Evolutionary conservation across 805 yeast genomes (phyloP).

Genomic region (Wickerhamiella lipophila): DNA sequence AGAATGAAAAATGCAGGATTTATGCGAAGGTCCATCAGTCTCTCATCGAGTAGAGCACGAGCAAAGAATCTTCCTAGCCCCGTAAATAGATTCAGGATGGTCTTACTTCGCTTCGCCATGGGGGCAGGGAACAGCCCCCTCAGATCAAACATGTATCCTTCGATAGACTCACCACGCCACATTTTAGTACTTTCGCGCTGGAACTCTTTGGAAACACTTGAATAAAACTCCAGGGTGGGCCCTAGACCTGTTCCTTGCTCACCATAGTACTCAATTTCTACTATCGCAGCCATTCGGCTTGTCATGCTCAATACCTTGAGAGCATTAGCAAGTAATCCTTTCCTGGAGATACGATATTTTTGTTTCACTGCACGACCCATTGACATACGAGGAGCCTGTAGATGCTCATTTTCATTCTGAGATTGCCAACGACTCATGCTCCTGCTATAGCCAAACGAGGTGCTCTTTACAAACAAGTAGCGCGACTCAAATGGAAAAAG

Average conservation of each 20-base stretch:
- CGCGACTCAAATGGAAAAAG: constrained; percentile 75
- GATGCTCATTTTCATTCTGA: constrained; percentile 26
- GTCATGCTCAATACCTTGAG: constrained; percentile 61
- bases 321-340: constrained; percentile 60
- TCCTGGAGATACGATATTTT: constrained; percentile 66
- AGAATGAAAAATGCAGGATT: constrained; percentile 57
- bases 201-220: constrained; percentile 67
- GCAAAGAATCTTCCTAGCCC: constrained; percentile 76
- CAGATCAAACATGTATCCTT: constrained; percentile 31
- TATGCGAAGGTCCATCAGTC: constrained; percentile 73
- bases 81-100: constrained; percentile 35
- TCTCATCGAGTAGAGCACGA: constrained; percentile 72
- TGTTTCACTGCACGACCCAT: constrained; percentile 68
- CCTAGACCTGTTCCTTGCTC: constrained; percentile 97
- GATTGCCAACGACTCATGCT: constrained; percentile 61
- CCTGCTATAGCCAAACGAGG: constrained; percentile 84
- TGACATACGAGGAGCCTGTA: constrained; percentile 15
- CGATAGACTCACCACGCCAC: constrained; percentile 47
- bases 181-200: constrained; percentile 41
- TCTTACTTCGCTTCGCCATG: constrained; percentile 19
- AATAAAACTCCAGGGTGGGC: constrained; percentile 87
- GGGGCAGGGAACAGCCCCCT: constrained; percentile 71
- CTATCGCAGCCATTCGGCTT: constrained; percentile 64
- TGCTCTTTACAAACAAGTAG: constrained; percentile 62
- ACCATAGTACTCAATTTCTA: constrained; percentile 77